These are phyloP conservation scores for Haplosporangium gracile DNA, from an alignment of 192 early-diverging fungal genomes.

Conservation along the genomic window DNA sequence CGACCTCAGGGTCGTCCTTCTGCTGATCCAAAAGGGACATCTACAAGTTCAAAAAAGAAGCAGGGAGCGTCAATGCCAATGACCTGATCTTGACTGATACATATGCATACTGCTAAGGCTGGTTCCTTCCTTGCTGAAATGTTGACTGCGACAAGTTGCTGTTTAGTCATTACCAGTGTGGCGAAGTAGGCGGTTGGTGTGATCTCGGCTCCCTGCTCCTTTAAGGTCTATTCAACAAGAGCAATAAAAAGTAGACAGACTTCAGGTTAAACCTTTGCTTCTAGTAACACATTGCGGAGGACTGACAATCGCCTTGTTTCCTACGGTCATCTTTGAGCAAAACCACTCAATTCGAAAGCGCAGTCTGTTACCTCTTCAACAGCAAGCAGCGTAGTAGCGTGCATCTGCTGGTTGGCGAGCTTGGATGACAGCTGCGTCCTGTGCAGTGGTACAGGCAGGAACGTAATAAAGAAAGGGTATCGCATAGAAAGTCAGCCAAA, in stretches of 20 bases:
- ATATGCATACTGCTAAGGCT: neutral
- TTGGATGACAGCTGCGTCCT: conserved; percentile 80
- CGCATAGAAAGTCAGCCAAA: neutral
- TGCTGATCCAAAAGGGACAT: conserved; percentile 68
- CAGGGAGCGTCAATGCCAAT: neutral
- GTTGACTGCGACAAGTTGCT: neutral
- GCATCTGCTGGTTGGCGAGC: conserved; percentile 88
- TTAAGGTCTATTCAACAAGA: conserved; percentile 72
- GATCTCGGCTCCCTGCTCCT: conserved; percentile 76
- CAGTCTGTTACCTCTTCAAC: conserved; percentile 68
- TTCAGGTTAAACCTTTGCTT: neutral
- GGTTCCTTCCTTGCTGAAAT: neutral
- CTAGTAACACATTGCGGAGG: neutral
- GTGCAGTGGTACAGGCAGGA: neutral
- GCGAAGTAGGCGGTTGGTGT: conserved; percentile 93
- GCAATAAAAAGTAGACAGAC: neutral
- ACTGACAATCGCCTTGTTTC: neutral
- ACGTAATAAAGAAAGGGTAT: neutral
- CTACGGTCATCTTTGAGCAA: neutral
- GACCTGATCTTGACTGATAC: neutral
- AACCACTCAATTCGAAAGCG: neutral
- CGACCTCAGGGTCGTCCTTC: conserved; percentile 55
- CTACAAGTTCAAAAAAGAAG: conserved; percentile 34
- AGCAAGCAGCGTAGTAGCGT: conserved; percentile 76
- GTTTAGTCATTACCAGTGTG: conserved; percentile 69